Percentiles rank a stretch among this genome's conserved stretches.
phyloP scores from a whole-genome alignment of 2,329 filamentous ascomycete species.

The Lachnellula willkommii region DNA sequence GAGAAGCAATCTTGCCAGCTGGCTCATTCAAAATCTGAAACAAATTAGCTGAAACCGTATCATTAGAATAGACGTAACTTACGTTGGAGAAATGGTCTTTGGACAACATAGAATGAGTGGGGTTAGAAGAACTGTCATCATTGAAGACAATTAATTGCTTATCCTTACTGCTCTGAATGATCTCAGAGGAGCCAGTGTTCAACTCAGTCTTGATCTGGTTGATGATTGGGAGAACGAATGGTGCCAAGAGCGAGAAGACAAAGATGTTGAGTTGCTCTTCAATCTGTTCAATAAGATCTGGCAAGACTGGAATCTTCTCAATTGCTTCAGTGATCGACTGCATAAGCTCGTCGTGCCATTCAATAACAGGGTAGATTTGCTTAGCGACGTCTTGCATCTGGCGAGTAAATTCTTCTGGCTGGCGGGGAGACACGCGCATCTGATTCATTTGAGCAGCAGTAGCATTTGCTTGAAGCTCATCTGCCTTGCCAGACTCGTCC shows the following conservation, averaged over 20 bases:
- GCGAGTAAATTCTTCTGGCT: constrained; percentile 78
- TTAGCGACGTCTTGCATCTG: constrained; percentile 68
- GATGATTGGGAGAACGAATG: constrained; percentile 81
- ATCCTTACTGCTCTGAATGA: constrained; percentile 77
- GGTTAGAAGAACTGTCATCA: constrained; percentile 70
- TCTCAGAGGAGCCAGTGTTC: constrained; percentile 76
- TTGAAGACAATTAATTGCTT: constrained; percentile 85
- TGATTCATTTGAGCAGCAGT: constrained; percentile 70
- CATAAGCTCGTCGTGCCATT: constrained; percentile 88
- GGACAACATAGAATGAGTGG: constrained; percentile 91
- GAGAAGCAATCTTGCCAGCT: constrained; percentile 74
- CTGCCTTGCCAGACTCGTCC: constrained; percentile 68
- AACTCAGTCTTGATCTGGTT: constrained; percentile 82
- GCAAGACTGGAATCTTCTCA: constrained; percentile 78
- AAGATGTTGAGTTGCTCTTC: constrained; percentile 85
- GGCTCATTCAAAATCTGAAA: constrained; percentile 70
- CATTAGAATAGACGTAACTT: constrained; percentile 3
- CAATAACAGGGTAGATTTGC: constrained; percentile 82
- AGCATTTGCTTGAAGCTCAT: constrained; percentile 74
- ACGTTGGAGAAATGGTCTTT: constrained; percentile 76
- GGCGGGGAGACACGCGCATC: constrained; percentile 65
- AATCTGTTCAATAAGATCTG: constrained; percentile 78
- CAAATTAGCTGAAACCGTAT: constrained; percentile 27
- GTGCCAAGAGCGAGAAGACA: constrained; percentile 86
- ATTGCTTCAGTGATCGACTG: constrained; percentile 71